These are phyloP conservation scores for Myotisia sp. DNA, from an alignment of 2,329 filamentous ascomycete species.

Conservation along the genomic window DNA sequence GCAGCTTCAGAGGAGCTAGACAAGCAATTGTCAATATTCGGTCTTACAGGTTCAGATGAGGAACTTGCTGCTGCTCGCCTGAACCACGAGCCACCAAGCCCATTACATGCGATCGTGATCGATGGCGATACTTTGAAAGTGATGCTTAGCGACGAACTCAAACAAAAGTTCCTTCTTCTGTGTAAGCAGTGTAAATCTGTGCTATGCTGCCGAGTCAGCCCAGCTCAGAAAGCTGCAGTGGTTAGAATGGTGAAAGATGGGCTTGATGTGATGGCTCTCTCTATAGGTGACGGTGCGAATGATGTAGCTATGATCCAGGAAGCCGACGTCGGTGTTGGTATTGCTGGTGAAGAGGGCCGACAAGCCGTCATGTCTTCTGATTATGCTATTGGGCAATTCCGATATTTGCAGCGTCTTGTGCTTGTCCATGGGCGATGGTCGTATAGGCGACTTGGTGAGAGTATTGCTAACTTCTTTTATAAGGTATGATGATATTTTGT, in stretches of 20 bases:
- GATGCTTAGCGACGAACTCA: constrained; percentile 65
- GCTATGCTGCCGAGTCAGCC: constrained; percentile 91
- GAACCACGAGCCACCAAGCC: constrained; percentile 71
- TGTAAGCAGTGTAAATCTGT: constrained; percentile 97
- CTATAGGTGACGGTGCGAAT: constrained; percentile 86
- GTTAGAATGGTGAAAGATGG: constrained; percentile 91
- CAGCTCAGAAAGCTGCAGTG: constrained; percentile 92
- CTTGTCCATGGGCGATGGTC: constrained; percentile 90
- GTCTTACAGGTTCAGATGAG: constrained; percentile 68
- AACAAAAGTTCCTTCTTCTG: constrained; percentile 83
- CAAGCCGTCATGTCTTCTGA: constrained; percentile 94
- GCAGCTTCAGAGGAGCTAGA: constrained; percentile 59
- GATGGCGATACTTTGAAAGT: constrained; percentile 88
- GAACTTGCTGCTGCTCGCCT: constrained; percentile 66
- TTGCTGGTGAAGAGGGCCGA: constrained; percentile 80
- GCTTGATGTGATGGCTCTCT: constrained; percentile 88
- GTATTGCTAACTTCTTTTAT: constrained; percentile 98
- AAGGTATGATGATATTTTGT: constrained; percentile 42
- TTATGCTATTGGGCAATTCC: constrained; percentile 88
- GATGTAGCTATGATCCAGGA: constrained; percentile 98
- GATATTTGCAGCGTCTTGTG: constrained; percentile 69
- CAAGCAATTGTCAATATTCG: constrained; percentile 56
- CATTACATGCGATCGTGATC: constrained; percentile 85
- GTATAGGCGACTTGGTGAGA: constrained; percentile 85
- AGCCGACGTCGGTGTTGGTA: constrained; percentile 90